Evolutionary conservation across 495 filamentous ascomycete genomes (phyloP), one percentile per base, ranked within the genome.

Genomic region (Penicillium ochrochloron): DNA sequence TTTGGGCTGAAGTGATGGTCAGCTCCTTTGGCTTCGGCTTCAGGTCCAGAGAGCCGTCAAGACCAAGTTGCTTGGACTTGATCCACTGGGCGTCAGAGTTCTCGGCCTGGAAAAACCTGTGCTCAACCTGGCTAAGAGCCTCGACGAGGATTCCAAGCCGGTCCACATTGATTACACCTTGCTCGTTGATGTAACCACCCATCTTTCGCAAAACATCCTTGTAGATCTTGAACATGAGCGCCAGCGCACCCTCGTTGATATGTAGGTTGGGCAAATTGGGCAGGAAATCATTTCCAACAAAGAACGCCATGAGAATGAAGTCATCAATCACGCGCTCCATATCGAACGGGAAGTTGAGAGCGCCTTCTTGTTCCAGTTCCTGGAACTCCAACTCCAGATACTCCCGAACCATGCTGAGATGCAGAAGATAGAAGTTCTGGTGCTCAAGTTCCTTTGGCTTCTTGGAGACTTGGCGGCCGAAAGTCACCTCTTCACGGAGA

Each of bases 221-320:
- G 83, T 99, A 99, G 63, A 96, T 88, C 75, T 90, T 92, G 75
- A 99, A 99, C 94, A 98, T 97, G 65, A 95, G 86, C 21, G 93
- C 90, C 71, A 98, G 79, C 12, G 96, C 96, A 37, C 96, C 96
- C 75, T 98, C 96, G 77, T 99, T 99, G 78, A 99, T 99, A 78
- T 98, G 96, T 63, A 99, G 79, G 66, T 96, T 92, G 3, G 96
- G 96, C 57, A 99, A 81, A 78, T 98, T 97, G 5, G 96, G 96
- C 70, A 99, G 84, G 78, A 99, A 99, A 79, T 99, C 96, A 75
- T 99, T 99, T 74, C 96, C 96, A 73, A 99, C 93, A 73, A 99
- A 99, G 81, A 99, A 99, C 34, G 93, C 94, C 92, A 99, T 96
- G 46, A 99, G 85, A 72, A 99, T 98, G 77, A 99, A 98, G 81